A percentile compares a stretch with the other conserved stretches of the same genome.
These are phyloP conservation scores for Wickerhamomyces silvicola DNA, from an alignment of 805 yeast species.

Conservation along the genomic window DNA sequence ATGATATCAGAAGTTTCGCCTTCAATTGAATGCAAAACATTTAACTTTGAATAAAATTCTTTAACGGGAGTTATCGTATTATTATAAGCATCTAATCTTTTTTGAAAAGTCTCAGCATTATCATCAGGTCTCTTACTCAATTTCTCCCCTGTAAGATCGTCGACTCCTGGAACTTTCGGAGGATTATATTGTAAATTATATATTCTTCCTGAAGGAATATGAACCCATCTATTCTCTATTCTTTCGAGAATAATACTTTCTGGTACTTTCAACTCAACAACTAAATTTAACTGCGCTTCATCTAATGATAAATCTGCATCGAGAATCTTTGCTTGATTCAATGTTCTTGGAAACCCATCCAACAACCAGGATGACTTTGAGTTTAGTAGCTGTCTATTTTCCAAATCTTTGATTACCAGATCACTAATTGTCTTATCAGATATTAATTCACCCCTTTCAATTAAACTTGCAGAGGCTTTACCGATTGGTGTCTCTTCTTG, in stretches of 20 bases:
- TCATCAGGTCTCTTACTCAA: slow-evolving; percentile 78
- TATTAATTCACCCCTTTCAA: slow-evolving; percentile 58
- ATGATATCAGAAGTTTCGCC: slow-evolving; percentile 85
- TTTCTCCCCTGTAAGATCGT: slow-evolving; percentile 87
- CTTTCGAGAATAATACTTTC: slow-evolving; percentile 73
- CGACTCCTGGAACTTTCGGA: slow-evolving; percentile 74
- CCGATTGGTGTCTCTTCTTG: slow-evolving; percentile 49
- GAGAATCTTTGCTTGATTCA: slow-evolving; percentile 59
- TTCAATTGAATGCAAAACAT: slow-evolving; percentile 47
- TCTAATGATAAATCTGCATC: slow-evolving; percentile 34
- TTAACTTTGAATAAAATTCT: slow-evolving; percentile 46
- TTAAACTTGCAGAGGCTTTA: slow-evolving; percentile 45
- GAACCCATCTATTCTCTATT: slow-evolving; percentile 82
- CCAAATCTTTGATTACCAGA: slow-evolving; percentile 47
- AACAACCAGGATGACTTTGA: slow-evolving; percentile 56
- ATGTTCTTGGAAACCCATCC: slow-evolving; percentile 90
- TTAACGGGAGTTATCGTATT: slow-evolving; percentile 56
- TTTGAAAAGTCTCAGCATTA: slow-evolving; percentile 62
- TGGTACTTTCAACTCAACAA: slow-evolving; percentile 87
- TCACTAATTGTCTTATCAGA: slow-evolving; percentile 67
- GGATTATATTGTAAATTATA: slow-evolving; percentile 86
- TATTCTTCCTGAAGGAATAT: slow-evolving; percentile 76
- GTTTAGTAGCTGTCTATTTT: slow-evolving; percentile 35
- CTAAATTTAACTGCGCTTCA: slow-evolving; percentile 52
- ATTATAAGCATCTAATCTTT: slow-evolving; percentile 59